Evolutionary conservation across 2,329 filamentous ascomycete species (phyloP), one percentile per base, ranked within the genome.

Genomic region (Chrysoporthe cubensis): DNA sequence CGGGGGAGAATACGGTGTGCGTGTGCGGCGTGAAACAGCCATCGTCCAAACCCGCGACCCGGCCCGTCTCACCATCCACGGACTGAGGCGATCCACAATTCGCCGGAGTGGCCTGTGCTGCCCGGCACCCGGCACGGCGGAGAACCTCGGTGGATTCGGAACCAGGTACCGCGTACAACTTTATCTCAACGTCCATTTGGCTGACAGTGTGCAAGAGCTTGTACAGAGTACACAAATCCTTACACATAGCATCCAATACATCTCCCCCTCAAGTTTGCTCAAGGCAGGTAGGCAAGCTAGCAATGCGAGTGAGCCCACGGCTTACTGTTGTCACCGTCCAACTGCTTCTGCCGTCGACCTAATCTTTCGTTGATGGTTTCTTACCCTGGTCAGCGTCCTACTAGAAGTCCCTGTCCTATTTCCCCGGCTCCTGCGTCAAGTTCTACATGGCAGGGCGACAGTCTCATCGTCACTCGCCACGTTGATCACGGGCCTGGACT

Each of bases 61-160:
- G 54, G 32, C 32, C 54, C 54, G 54, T 57, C 54, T 57, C 54
- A 57, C 54, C 54, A 57, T 57, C 50, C 50, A 54, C 50, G 50
- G 50, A 32, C 54, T 13, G 32, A n/a, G 16, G 34, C 16, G 54
- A 57, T n/a, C 54, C 54, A 40, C 9, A 40, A 57, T 18, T 40
- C 16, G 34, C 16, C 54, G 34, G 32, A 16, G 14, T 40, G 34
- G 5, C 18, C 16, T 40, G 54, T n/a, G 16, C 16, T 40, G 32
- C 54, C 32, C 54, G 32, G 54, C 34, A n/a, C 7, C 40, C 34
- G 54, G 54, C 26, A 16, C 52, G 6, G 32, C 14, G 52, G 32
- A 37, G 16, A 37, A 5, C 14, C 4, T 32, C 4, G 32, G 7
- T 11, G 7, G 34, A 8, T 21, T 21, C 54, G 32, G 54, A 32